phyloP scores from a whole-genome alignment of 2,329 filamentous ascomycete species.

The Ophiostoma angusticollis region DNA sequence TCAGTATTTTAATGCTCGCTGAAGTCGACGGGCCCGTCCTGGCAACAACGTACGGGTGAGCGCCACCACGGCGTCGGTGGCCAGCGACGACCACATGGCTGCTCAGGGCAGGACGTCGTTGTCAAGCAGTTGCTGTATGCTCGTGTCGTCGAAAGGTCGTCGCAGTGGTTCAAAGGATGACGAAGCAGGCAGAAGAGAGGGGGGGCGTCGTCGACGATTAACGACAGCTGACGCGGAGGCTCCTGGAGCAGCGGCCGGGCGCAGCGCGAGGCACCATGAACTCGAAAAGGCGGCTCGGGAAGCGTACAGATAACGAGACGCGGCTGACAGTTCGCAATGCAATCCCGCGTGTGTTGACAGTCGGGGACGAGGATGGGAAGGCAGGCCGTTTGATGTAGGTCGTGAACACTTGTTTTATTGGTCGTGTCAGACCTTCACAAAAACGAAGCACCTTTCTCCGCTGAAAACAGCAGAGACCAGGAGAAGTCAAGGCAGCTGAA shows the following conservation, averaged over 20 bases:
- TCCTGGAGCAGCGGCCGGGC: constrained; percentile 7
- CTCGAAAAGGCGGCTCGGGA: constrained; percentile 1
- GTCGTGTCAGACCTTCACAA: no score
- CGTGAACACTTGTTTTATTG: no score
- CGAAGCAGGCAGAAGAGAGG: constrained; percentile 1
- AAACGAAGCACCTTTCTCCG: no score
- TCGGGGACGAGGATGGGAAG: no score
- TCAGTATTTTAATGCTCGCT: not conserved
- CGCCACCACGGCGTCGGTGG: constrained; percentile 25
- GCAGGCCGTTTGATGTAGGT: no score
- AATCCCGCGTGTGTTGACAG: no score
- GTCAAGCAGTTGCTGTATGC: no score
- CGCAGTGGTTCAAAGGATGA: not conserved
- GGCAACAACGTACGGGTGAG: constrained; percentile 26
- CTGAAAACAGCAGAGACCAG: no score
- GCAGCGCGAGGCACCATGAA: constrained; percentile 1
- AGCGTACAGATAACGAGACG: no score
- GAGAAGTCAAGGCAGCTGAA: no score
- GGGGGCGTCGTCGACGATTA: no score
- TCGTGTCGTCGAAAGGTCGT: not conserved
- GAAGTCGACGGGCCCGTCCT: not conserved
- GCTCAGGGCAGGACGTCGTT: not conserved
- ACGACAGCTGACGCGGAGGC: constrained; percentile 6
- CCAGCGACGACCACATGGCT: constrained; percentile 10
- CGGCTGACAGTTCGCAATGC: no score